These are phyloP conservation scores for Rhypophila decipiens DNA, from an alignment of 495 filamentous ascomycete genomes.

Conservation along the genomic window DNA sequence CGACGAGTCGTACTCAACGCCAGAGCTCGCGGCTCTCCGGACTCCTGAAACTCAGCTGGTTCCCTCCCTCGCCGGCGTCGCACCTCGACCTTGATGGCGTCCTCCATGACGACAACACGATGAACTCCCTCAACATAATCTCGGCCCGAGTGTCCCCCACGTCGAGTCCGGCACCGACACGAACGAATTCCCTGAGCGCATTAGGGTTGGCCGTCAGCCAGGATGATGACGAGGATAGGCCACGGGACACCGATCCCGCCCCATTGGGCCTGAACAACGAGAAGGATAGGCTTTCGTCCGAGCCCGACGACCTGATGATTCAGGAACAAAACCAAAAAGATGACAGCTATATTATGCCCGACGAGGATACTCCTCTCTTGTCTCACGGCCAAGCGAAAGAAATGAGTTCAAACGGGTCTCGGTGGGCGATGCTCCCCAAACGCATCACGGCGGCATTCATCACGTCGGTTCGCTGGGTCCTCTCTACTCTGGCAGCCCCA, in stretches of 20 bases:
- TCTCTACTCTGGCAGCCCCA: slow-evolving; percentile 72
- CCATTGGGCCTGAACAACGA: slow-evolving; percentile 27
- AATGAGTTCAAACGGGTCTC: slow-evolving; percentile 27
- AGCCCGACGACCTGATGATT: slow-evolving; percentile 20
- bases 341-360: slow-evolving; percentile 18
- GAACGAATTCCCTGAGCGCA: slow-evolving; percentile 61
- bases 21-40: too few species aligned
- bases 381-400: slow-evolving; percentile 27
- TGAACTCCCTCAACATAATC: slow-evolving; percentile 98
- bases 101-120: slow-evolving; percentile 47
- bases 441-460: slow-evolving; percentile 52
- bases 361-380: slow-evolving; percentile 67
- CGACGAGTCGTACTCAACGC: too few species aligned
- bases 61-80: slow-evolving; percentile 12
- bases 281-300: slow-evolving; percentile 24
- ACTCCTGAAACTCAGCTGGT: too few species aligned
- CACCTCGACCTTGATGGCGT: slow-evolving; percentile 28
- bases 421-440: slow-evolving; percentile 51
- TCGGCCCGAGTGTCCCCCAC: slow-evolving; percentile 69
- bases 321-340: slow-evolving; percentile 8
- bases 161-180: slow-evolving; percentile 49
- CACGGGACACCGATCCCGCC: slow-evolving; percentile 26
- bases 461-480: slow-evolving; percentile 63
- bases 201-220: slow-evolving; percentile 39
- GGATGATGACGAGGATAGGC: slow-evolving; percentile 35